Evolutionary conservation across 1,284 basidiomycete genomes (phyloP), one percentile per base, ranked within the genome.

Genomic region (Trametes hirsuta): DNA sequence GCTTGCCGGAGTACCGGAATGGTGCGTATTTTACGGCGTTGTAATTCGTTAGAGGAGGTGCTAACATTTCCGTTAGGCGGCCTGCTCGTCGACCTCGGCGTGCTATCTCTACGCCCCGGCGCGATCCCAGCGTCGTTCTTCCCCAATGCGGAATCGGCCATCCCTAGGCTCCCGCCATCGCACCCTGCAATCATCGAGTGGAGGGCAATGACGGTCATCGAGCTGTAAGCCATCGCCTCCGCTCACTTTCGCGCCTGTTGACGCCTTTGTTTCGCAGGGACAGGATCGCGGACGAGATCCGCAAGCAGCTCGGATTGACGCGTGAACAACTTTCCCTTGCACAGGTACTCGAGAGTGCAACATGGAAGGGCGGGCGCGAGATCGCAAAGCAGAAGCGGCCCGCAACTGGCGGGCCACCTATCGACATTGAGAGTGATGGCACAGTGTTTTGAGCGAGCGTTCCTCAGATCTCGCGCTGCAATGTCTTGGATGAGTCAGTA

Each of bases 131-230:
- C 72, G 3, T 74, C 73, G 8, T 69, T 75, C 62, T 79, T 76
- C 62, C 73, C 82, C 2, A 77, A 85, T n/a, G n/a, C n/a, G 0
- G 72, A 75, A 37, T 78, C 86, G 21, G 75, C 80, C 35, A 78
- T 94, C 56, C 86, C 90, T 11, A 82, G 83, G 45, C 78, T 92
- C 40, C 74, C 81, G 14, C 83, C 93, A 0, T 89, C 89, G 0
- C 93, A 96, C 71, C 92, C 94, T 0, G 94, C 94, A 4, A 88
- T 98, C 53, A 88, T 98, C 42, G 96, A 98, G 76, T 97, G 96
- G 95, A 81, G 97, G 54, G 95, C 95, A 0, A 83, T 97, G 81
- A 98, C 96, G 0, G 92, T 98, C 40, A 90, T 97, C 61, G 86
- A 91, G 69, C 81, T 98, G 93, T 94, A 69, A 68, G 89, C 80